Evolutionary conservation across 2,329 filamentous ascomycete genomes (phyloP), one percentile per base, ranked within the genome.

Genomic region (Westerdykella ornata): DNA sequence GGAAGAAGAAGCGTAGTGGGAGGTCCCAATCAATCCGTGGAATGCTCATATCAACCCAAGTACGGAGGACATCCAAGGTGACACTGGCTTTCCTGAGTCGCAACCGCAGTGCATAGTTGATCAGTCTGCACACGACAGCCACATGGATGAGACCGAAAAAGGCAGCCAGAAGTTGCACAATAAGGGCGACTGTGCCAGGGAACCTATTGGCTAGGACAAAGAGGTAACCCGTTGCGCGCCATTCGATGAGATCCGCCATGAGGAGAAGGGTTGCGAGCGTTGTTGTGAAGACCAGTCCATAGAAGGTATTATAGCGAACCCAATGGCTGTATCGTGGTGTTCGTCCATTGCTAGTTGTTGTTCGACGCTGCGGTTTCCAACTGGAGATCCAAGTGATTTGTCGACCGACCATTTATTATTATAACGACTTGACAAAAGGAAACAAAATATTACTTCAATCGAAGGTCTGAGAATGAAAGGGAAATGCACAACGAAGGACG

Each of bases 141-240:
- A 59, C 47, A 41, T 57, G 56, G 11, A 60, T 50, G 17, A 60
- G 44, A 5, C 57, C 57, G 30, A 60, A 56, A 37, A 57, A 49
- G 9, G 53, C 54, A 12, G 55, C 54, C 11, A 59, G 48, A 1
- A 57, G 39, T 38, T 60, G 57, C 3, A 59, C 55, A 4, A 45
- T 35, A 5, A 59, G 49, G 13, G 55, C 55, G 17, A 54, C 51
- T 7, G 55, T 53, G 18, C 44, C 55, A 3, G 55, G 55, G 26
- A 51, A 57, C 14, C 35, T 44, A 33, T 48, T 56, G 4, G 51
- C 51, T 17, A 55, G 9, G 19, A 34, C 28, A 19, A 56, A 57
- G 20, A 52, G 31, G 19, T 46, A 31, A 8, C 55, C 55, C 0
- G 55, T 53, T 15, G 50, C 49, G 11, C 52, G 46, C 51, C 52